Base-by-base conservation (phyloP, 768 basidiomycete genomes). In the Dentipellis fragilis region DNA sequence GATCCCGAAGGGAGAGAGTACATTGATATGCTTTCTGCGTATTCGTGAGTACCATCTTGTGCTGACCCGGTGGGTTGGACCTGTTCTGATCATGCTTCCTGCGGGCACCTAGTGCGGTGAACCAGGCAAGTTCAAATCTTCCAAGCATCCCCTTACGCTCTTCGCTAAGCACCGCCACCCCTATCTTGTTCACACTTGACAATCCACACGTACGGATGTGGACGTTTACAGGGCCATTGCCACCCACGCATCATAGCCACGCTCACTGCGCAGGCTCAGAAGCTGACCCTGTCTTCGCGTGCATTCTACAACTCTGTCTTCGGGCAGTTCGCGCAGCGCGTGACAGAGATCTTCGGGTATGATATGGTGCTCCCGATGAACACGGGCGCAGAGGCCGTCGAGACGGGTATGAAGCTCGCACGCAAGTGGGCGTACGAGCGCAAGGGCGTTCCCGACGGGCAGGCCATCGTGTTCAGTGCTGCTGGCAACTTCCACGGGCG, bases 291-390 rank as follows among this genome's bases (percentile, higher is more conserved):
- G 49, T 93, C 92, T 4, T 96, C 94, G 46, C 80, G 96, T 58
- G 96, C 96, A 0, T 98, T 99, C 76, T 92, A 97, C 75, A 96
- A 95, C 64, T 85, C 85, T 49, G 78, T 86, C 59, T 90, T 99
- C 62, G 93, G 93, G 0, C 77, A 75, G n/a, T 99, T 93, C 68
- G 92, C 93, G 1, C 78, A 89, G 72, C 80, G 83, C 68, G 76
- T 97, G 57, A 91, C 87, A 1, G 73, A 81, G 57, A 80, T 89
- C 72, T 93, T 95, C 65, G 86, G 85, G 11, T 97, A 89, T 69
- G 94, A 95, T 59, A 93, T 93, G 84, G 92, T 96, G 1, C 76
- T 98, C 9, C 94, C 95, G 21, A 96, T 98, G 93, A 99, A 99
- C 77, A 98, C 95, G 0, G 95, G 95, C 48, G 93, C 93, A 0